Evolutionary conservation across 2,329 filamentous ascomycete species (phyloP), one percentile per base, ranked within the genome.

Genomic region (Hyphodiscus sp.): DNA sequence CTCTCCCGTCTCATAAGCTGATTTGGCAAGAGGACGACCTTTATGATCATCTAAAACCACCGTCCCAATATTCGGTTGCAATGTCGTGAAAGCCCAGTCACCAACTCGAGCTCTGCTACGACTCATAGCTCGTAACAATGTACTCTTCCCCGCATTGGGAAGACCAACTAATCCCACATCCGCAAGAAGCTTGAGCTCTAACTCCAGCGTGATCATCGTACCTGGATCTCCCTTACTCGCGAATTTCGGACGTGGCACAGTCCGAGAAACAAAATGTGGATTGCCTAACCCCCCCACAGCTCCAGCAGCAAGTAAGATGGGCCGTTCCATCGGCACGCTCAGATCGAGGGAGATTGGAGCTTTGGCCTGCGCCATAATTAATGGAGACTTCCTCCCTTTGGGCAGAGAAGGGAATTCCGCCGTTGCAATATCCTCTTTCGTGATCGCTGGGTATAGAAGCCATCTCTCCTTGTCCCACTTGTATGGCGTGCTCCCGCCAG

Each of bases 101-200:
- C 94, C 94, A 4, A 99, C 84, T 41, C 94, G 82, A 1, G 94
- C 89, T 55, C 91, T 86, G 68, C 89, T 95, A 69, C 91, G 91
- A 63, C 86, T 95, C 63, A 99, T 74, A 2, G 91, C 86, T 18
- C 94, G 85, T 16, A 97, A 79, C 1, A 99, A 78, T 0, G 94
- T 97, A 67, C 89, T 95, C 72, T 99, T 99, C 9, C 94, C 94
- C 4, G 92, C 94, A 68, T 99, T 99, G 1, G 94, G 94, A 16
- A 97, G 80, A 0, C 94, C 94, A 16, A 99, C 94, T 2, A 99
- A 79, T 0, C 94, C 94, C 8, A 99, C 87, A 70, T 99, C 94
- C 5, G 94, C 94, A 42, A 99, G 83, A 10, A 99, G 80, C 75
- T 96, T 97, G 57, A 99, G 79, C 69, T 99, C 94, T 15, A 99